A percentile compares a stretch with the other conserved stretches of the same genome.
phyloP scores from a whole-genome alignment of 1,284 basidiomycete species.

The Cryptococcus floricola region DNA sequence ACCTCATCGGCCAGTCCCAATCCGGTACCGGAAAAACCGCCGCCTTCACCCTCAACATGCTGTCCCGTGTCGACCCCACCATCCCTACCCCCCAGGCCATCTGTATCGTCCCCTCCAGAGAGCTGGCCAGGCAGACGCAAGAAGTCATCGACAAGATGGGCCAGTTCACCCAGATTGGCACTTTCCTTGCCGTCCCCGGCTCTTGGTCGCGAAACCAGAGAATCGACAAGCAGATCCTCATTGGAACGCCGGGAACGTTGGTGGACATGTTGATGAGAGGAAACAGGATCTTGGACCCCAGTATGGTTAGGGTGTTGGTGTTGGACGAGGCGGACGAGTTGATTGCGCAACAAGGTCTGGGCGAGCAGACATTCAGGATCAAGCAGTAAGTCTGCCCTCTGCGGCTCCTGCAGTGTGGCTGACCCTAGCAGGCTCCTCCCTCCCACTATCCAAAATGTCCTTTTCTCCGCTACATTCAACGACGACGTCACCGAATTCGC shows the following conservation, averaged over 20 bases:
- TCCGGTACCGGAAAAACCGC: slow-evolving; percentile 99
- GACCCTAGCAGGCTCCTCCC: slow-evolving; percentile 37
- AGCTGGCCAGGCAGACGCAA: slow-evolving; percentile 97
- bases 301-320: slow-evolving; percentile 85
- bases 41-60: slow-evolving; percentile 96
- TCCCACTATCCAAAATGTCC: slow-evolving; percentile 70
- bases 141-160: slow-evolving; percentile 91
- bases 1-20: slow-evolving; percentile 99
- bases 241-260: slow-evolving; percentile 96
- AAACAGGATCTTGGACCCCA: slow-evolving; percentile 58
- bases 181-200: slow-evolving; percentile 92
- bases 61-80: slow-evolving; percentile 84
- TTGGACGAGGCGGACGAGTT: slow-evolving; percentile 99
- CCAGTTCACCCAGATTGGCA: slow-evolving; percentile 87
- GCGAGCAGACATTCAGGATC: slow-evolving; percentile 92
- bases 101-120: slow-evolving; percentile 90
- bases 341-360: slow-evolving; percentile 91
- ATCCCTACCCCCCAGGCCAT: slow-evolving; percentile 80
- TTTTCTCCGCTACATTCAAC: slow-evolving; percentile 98
- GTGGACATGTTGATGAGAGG: slow-evolving; percentile 65
- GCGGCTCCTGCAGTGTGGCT: background rate
- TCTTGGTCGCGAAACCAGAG: slow-evolving; percentile 52
- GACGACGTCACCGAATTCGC: slow-evolving; percentile 88
- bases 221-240: slow-evolving; percentile 83
- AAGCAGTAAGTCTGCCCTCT: slow-evolving; percentile 67